phyloP scores from a whole-genome alignment of 202 grass and related monocot species.

The Eragrostis tef region DNA sequence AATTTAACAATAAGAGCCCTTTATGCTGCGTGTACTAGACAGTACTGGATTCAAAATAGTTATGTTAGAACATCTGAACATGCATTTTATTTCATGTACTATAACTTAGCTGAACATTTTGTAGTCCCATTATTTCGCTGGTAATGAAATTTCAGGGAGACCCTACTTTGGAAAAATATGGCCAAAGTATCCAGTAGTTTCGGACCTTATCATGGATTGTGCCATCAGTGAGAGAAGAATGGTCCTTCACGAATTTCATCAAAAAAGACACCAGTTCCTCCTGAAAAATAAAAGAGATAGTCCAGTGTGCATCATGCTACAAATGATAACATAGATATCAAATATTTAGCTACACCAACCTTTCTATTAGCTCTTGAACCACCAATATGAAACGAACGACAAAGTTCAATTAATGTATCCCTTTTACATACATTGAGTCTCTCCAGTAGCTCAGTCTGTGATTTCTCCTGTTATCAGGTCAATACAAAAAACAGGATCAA shows the following conservation, averaged over 20 bases:
- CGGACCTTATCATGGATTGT: slow-evolving; percentile 53
- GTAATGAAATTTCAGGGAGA: neutral
- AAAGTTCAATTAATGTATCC: slow-evolving; percentile 46
- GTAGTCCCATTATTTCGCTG: neutral
- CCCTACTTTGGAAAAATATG: neutral
- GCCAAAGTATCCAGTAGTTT: slow-evolving; percentile 25
- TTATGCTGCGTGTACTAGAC: neutral
- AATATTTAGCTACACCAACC: slow-evolving; percentile 41
- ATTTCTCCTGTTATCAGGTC: slow-evolving; percentile 41
- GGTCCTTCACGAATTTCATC: slow-evolving; percentile 47
- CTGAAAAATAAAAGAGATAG: slow-evolving; percentile 20
- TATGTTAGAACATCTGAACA: neutral
- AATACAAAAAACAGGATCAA: slow-evolving; percentile 35
- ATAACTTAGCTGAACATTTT: neutral
- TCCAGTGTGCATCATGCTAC: neutral
- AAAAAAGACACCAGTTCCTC: slow-evolving; percentile 48
- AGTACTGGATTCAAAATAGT: neutral
- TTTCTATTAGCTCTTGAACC: slow-evolving; percentile 63
- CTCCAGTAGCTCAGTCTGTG: slow-evolving; percentile 41
- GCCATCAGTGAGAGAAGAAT: slow-evolving; percentile 20
- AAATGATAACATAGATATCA: slow-evolving; percentile 27
- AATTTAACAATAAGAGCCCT: neutral
- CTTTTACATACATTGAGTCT: slow-evolving; percentile 46
- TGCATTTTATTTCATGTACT: neutral
- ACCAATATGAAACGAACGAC: slow-evolving; percentile 50